Base-by-base conservation (phyloP, 106 monocot genomes). In the Chionographis japonica region DNA sequence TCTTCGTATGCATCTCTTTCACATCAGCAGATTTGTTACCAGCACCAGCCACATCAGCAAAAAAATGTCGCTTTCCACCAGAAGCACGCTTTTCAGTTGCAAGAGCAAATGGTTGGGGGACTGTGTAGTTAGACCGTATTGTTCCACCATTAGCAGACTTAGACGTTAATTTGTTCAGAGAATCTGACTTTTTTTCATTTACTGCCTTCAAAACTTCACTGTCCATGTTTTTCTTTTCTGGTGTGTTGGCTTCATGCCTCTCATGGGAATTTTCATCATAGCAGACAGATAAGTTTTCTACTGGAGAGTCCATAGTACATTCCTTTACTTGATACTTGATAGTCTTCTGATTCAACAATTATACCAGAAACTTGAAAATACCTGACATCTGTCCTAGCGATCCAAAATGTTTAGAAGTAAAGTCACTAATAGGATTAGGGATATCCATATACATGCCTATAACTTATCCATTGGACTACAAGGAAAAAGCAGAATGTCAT, bases 11-110 rank as follows among this genome's bases (percentile, higher is more conserved):
- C 41, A 37, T 17, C 58, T 71, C 65, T 39, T 58, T 67, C 13
- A 15, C 65, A 62, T 69, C 58, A 58, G 73, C 40, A 37, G 38
- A 18, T 16, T 57, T 71, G 52, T 68, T 68, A 49, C 71, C 84
- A 54, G 67, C 73, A 12, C 69, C 54, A 66, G 54, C 53, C 49
- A 39, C 40, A 59, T 68, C 62, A 76, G 63, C 36, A 52, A 73
- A 41, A 40, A 37, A 72, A 42, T 60, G 27, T 20, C 54, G 72
- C 42, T 39, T 50, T 20, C 64, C 60, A 5, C 68, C 56, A 15
- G 77, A 68, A 59, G 60, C 68, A 50, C 69, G 67, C 68, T 69
- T 84, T 15, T 80, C 80, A 43, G 80, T 80, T 54, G 76, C 71
- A 76, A 67, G 76, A 52, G 66, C 35, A 67, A 71, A 76, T 40